Conservation (phyloP, 768 basidiomycete genomes). For the Mycena amicta region DNA sequence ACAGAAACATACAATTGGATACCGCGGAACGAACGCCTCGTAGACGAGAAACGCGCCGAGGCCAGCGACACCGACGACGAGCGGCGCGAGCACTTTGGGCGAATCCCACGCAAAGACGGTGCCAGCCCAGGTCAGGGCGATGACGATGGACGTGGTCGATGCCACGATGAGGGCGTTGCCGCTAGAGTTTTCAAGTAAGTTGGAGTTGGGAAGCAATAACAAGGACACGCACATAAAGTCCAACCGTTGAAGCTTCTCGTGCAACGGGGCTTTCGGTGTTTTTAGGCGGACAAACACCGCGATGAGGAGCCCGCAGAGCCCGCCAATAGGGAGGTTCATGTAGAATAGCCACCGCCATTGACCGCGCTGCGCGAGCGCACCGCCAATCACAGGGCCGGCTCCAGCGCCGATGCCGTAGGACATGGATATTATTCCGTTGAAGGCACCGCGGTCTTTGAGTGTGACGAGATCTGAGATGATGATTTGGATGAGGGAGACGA, state of each 20-base stretch:
- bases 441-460: conserved; percentile 46
- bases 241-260: conserved; percentile 31
- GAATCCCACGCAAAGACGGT: conserved; percentile 39
- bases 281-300: conserved; percentile 30
- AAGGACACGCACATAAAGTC: conserved; percentile 35
- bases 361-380: conserved; percentile 34
- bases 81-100: conserved; percentile 34
- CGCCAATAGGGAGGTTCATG: conserved; percentile 35
- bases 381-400: conserved; percentile 27
- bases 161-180: conserved; percentile 38
- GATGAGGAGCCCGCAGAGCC: conserved; percentile 24
- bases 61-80: conserved; percentile 37
- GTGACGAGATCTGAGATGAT: conserved; percentile 49
- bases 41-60: conserved; percentile 37
- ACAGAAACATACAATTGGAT: conserved; percentile 32
- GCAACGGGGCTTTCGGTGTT: conserved; percentile 27
- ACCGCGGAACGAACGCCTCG: conserved; percentile 31
- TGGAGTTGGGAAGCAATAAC: too few relatives aligned
- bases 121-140: conserved; percentile 46
- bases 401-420: conserved; percentile 31
- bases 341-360: conserved; percentile 49
- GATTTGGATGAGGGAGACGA: conserved; percentile 39
- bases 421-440: conserved; percentile 38
- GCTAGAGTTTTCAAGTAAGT: conserved; percentile 15
- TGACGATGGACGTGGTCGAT: conserved; percentile 29